Conservation (phyloP, 2,329 filamentous ascomycete genomes). For the Colletotrichum neosansevieriae region DNA sequence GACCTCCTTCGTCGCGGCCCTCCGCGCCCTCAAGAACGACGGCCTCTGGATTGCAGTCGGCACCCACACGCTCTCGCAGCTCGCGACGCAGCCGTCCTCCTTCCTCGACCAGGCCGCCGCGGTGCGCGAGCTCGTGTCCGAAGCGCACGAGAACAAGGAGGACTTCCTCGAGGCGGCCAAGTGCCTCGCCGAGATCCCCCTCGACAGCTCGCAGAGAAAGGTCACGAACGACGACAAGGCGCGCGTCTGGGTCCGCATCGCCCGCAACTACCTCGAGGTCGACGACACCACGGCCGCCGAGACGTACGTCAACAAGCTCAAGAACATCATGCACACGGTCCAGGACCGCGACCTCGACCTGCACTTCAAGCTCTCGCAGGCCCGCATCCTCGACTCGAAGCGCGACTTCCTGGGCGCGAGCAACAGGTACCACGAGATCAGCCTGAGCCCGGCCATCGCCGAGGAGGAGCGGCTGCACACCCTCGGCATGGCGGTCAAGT, state of each 20-base stretch:
- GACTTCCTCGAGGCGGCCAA: constrained; percentile 85
- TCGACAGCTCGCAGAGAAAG: constrained; percentile 89
- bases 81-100: constrained; percentile 69
- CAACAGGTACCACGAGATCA: constrained; percentile 89
- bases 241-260: constrained; percentile 90
- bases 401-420: constrained; percentile 90
- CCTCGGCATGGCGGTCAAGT: constrained; percentile 88
- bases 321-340: constrained; percentile 88
- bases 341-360: constrained; percentile 79
- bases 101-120: constrained; percentile 88
- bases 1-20: constrained; percentile 71
- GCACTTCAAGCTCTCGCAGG: constrained; percentile 91
- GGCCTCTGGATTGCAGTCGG: constrained; percentile 82
- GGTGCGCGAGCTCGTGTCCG: constrained; percentile 83
- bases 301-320: constrained; percentile 92
- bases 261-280: constrained; percentile 92
- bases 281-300: constrained; percentile 90
- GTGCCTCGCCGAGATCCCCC: constrained; percentile 83
- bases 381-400: constrained; percentile 91
- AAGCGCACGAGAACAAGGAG: constrained; percentile 84
- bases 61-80: constrained; percentile 75
- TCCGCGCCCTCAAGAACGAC: constrained; percentile 70
- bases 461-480: constrained; percentile 89
- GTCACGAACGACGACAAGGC: constrained; percentile 87
- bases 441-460: constrained; percentile 80